Conservation (phyloP, 495 filamentous ascomycete species). For the Talaromyces proteolyticus region DNA sequence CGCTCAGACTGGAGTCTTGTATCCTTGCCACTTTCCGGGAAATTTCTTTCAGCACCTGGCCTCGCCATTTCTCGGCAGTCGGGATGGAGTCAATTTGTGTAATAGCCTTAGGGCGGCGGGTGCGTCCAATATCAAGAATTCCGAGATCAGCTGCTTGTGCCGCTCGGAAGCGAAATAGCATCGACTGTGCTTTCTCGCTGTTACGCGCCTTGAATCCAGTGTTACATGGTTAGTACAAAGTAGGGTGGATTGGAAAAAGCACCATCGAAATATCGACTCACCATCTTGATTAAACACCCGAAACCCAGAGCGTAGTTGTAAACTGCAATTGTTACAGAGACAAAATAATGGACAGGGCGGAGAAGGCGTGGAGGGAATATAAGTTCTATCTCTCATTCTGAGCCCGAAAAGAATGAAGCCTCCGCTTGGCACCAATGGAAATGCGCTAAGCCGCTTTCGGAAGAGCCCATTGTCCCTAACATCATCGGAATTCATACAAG, state of each 20-base stretch:
- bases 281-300: background rate
- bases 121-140: conserved; percentile 89
- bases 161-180: conserved; percentile 99
- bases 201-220: conserved; percentile 60
- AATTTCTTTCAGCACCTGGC: conserved; percentile 95
- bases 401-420: background rate
- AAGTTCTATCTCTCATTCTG: background rate
- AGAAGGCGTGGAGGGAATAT: background rate
- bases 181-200: conserved; percentile 97
- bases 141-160: conserved; percentile 93
- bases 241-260: conserved; percentile 12
- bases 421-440: background rate
- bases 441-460: background rate
- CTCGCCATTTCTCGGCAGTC: conserved; percentile 94
- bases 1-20: conserved; percentile 80
- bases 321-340: background rate
- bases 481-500: no score
- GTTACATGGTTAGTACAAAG: conserved; percentile 13
- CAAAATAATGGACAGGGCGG: background rate
- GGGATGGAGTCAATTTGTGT: conserved; percentile 79
- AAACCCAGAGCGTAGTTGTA: background rate
- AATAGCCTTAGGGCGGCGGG: conserved; percentile 84
- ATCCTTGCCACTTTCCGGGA: conserved; percentile 94
- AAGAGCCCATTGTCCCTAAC: background rate
- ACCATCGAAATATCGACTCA: conserved; percentile 8